phyloP scores from a whole-genome alignment of 225 moss, liverwort and hornwort species.

The Marchantia polymorpha region DNA sequence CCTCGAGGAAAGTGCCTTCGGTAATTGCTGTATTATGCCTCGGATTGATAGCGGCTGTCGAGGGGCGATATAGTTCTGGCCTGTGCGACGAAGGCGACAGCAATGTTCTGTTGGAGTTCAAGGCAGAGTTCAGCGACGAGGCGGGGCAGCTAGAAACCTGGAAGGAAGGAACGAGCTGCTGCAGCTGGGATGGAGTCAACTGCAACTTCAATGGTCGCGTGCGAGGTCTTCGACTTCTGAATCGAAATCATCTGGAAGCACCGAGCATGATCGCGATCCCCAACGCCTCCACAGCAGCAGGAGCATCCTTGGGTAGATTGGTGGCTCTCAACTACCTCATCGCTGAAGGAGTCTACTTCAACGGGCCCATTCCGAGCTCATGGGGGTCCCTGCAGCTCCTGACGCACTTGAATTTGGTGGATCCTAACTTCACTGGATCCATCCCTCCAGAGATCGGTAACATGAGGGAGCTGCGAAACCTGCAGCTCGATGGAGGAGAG shows the following conservation, averaged over 20 bases:
- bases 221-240: slow-evolving; percentile 17
- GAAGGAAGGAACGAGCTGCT: slow-evolving; percentile 21
- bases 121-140: slow-evolving; percentile 24
- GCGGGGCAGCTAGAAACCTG: slow-evolving; percentile 20
- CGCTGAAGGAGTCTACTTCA: slow-evolving; percentile 20
- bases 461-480: slow-evolving; percentile 45
- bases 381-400: slow-evolving; percentile 19
- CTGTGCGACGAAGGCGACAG: slow-evolving; percentile 19
- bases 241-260: background rate
- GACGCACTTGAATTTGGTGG: slow-evolving; percentile 15
- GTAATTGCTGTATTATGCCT: background rate
- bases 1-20: background rate
- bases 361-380: slow-evolving; percentile 18
- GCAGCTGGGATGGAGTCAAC: slow-evolving; percentile 23
- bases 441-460: slow-evolving; percentile 53
- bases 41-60: background rate
- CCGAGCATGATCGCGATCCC: background rate
- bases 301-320: slow-evolving; percentile 25
- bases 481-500: slow-evolving; percentile 32
- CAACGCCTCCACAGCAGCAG: background rate
- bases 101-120: slow-evolving; percentile 22
- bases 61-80: background rate
- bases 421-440: slow-evolving; percentile 41
- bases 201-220: slow-evolving; percentile 24
- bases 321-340: slow-evolving; percentile 20